These are phyloP conservation scores for Luvunga scandens DNA, from an alignment of 345 rosid species.

Conservation along the genomic window DNA sequence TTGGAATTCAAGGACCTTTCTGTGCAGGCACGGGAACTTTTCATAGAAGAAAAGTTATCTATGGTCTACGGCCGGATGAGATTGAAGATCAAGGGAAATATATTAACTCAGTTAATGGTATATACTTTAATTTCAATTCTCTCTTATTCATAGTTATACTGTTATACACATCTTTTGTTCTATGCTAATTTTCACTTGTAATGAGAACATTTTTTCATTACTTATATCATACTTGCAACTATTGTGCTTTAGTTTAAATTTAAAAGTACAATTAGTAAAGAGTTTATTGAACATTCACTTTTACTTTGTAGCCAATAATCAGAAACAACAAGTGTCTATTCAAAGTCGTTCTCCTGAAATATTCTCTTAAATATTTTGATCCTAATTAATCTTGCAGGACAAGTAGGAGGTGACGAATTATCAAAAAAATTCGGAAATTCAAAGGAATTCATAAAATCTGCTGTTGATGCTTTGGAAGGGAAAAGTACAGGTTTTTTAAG, in stretches of 20 bases:
- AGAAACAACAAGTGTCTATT: neutral
- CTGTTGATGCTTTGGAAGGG: slow-evolving; percentile 41
- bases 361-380: neutral
- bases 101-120: slow-evolving; percentile 21
- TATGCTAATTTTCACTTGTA: neutral
- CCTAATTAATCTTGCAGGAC: slow-evolving; percentile 14
- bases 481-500: slow-evolving; percentile 3
- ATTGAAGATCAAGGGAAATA: slow-evolving; percentile 7
- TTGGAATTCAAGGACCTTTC: slow-evolving; percentile 51
- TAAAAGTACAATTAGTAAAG: neutral
- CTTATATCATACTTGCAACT: too few species aligned
- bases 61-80: slow-evolving; percentile 41
- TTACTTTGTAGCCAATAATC: neutral
- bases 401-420: slow-evolving; percentile 14
- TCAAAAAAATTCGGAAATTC: slow-evolving; percentile 45
- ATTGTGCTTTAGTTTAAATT: too few species aligned
- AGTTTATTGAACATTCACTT: neutral
- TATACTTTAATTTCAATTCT: too few species aligned
- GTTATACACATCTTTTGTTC: too few species aligned
- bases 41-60: slow-evolving; percentile 58
- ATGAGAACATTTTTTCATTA: neutral
- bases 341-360: neutral
- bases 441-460: slow-evolving; percentile 38
- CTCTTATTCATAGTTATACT: neutral
- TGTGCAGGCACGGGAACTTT: slow-evolving; percentile 64